Conservation (phyloP, 2,329 filamentous ascomycete genomes). For the Cordyceps pruinosa region DNA sequence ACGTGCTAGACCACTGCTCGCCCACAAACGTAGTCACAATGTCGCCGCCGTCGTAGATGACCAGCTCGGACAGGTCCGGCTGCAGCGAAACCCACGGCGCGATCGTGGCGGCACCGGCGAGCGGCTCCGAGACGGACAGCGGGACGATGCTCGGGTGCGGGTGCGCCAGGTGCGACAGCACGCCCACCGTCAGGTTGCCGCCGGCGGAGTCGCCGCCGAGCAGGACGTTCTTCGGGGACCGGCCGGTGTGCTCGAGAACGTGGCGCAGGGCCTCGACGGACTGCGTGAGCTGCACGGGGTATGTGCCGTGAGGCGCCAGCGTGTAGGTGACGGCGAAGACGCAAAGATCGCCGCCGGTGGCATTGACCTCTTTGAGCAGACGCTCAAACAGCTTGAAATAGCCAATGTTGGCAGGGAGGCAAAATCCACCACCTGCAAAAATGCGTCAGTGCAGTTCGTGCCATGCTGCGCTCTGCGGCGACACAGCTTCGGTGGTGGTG, state of each 20-base stretch:
- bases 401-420: conserved; percentile 17
- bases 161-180: conserved; percentile 19
- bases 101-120: conserved; percentile 15
- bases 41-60: conserved; percentile 17
- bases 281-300: conserved; percentile 19
- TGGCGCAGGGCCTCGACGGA: conserved; percentile 17
- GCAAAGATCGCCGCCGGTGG: conserved; percentile 15
- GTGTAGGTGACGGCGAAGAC: conserved; percentile 18
- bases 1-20: conserved; percentile 13
- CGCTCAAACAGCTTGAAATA: conserved; percentile 17
- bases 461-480: neutral
- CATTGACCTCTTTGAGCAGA: conserved; percentile 13
- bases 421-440: conserved; percentile 18
- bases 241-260: conserved; percentile 13
- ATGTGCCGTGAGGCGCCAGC: conserved; percentile 16
- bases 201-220: conserved; percentile 20
- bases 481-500: neutral
- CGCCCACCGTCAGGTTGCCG: conserved; percentile 18
- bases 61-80: conserved; percentile 7
- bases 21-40: conserved; percentile 15
- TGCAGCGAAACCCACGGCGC: conserved; percentile 18
- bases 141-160: conserved; percentile 16
- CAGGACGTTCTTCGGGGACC: conserved; percentile 13
- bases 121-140: conserved; percentile 14
- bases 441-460: neutral